Base-by-base conservation (phyloP, 2,329 filamentous ascomycete genomes). In the Arthrinium puccinioides region DNA sequence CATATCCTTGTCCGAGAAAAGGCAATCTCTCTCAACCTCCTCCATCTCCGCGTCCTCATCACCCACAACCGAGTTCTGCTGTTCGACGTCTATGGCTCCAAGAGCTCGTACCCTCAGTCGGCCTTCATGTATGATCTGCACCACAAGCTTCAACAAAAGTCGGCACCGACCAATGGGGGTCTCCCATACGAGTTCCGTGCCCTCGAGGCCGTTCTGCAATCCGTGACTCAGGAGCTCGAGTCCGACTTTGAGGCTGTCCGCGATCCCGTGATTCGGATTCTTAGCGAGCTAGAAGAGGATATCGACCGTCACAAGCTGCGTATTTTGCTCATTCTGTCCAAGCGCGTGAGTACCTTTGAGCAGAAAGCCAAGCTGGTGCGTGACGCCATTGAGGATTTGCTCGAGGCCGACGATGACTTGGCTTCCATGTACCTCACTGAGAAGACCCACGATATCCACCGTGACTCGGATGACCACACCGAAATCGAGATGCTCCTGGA, bases 101-200 rank as follows among this genome's bases (percentile, higher is more conserved):
- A 87, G 42, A 87, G 94, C 49, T 94, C 88, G 0, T 95, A 96
- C 54, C 88, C 90, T 21, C 92, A 97, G 59, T 95, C 88, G 4
- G 79, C 92, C 11, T 98, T 98, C 65, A 94, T 98, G 79, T 96
- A 97, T 62, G 92, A 97, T 55, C 67, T 98, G 15, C 88, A 97
- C 59, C 87, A 87, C 10, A 95, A 94, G 57, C 69, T 98, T 30
- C 82, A 87, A 45, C 87, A 95, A 55, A 90, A 88, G 58, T 72
- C 79, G 41, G 56, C 67, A 3, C 67, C 72, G 1, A 62, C 67
- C n/a, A 72, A 76, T 13, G 74, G 72, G 24, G 75, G 77, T 3
- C 71, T 98, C 5, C 87, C 92, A 0, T 98, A 98, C 60, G 92
- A 98, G 60, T 95, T 97, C 60, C 84, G 92, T 20, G 92, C 92